These are phyloP conservation scores for Mariannaea sp. DNA, from an alignment of 2,329 filamentous ascomycete species.

Conservation along the genomic window DNA sequence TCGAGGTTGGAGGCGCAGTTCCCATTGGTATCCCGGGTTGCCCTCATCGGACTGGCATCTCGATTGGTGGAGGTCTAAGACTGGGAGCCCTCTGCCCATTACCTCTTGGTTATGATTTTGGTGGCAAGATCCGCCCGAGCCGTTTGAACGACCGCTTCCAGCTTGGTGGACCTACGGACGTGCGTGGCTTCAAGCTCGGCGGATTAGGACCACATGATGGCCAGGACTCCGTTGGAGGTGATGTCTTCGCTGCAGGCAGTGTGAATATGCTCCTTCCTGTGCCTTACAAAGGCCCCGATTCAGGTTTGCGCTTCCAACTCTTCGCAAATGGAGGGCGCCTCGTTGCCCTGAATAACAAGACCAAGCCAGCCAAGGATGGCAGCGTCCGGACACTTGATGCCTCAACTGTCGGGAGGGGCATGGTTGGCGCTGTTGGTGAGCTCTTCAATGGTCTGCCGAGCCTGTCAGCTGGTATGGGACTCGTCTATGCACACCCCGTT, in stretches of 20 bases:
- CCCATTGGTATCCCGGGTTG: conserved; percentile 73
- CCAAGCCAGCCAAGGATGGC: conserved; percentile 50
- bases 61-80: conserved; percentile 80
- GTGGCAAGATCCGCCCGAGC: conserved; percentile 65
- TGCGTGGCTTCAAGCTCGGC: conserved; percentile 88
- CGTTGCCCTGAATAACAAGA: conserved; percentile 70
- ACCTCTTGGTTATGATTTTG: conserved; percentile 61
- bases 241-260: conserved; percentile 88
- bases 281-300: conserved; percentile 79
- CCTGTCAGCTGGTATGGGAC: conserved; percentile 81
- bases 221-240: conserved; percentile 83
- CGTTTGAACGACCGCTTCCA: conserved; percentile 94
- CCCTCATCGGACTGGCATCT: conserved; percentile 74
- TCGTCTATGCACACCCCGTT: conserved; percentile 94
- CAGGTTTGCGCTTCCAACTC: conserved; percentile 82
- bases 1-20: conserved; percentile 78
- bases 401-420: conserved; percentile 55
- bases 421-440: conserved; percentile 68
- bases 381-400: conserved; percentile 43
- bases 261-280: conserved; percentile 85
- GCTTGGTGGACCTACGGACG: conserved; percentile 91
- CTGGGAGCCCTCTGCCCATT: conserved; percentile 85
- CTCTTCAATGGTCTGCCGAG: conserved; percentile 79
- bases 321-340: conserved; percentile 91
- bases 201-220: conserved; percentile 90